These are phyloP conservation scores for Clathrus columnatus DNA, from an alignment of 768 basidiomycete genomes.

Conservation along the genomic window DNA sequence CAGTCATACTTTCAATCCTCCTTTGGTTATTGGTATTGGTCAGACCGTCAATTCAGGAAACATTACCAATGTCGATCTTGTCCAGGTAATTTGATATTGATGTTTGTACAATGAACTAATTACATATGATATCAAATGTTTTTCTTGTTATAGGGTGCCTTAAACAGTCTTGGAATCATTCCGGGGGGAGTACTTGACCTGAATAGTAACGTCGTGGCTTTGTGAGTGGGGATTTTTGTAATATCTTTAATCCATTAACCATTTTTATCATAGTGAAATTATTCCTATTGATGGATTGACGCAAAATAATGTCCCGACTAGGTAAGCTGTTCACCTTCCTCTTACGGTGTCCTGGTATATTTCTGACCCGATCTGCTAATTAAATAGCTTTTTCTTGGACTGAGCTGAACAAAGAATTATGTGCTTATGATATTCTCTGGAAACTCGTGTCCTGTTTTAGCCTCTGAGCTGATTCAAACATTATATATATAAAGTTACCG, in stretches of 20 bases:
- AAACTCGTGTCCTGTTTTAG: too few relatives aligned
- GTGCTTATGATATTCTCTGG: too few relatives aligned
- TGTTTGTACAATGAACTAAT: too few relatives aligned
- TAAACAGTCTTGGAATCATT: slow-evolving; percentile 3
- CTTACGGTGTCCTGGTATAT: not conserved
- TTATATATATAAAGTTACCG: too few relatives aligned
- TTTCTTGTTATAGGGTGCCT: not conserved
- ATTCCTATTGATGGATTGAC: slow-evolving; percentile 28
- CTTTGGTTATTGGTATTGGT: not conserved
- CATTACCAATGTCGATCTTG: slow-evolving; percentile 1
- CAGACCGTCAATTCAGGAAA: not conserved
- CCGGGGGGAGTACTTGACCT: slow-evolving; percentile 8
- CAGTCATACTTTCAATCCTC: not conserved
- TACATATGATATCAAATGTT: not conserved
- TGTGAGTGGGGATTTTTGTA: slow-evolving; percentile 25
- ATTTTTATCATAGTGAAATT: slow-evolving; percentile 25
- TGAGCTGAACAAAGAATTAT: too few relatives aligned
- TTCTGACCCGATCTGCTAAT: too few relatives aligned
- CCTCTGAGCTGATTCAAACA: too few relatives aligned
- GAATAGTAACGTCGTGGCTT: slow-evolving; percentile 28
- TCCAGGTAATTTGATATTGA: not conserved
- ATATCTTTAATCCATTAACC: slow-evolving; percentile 23
- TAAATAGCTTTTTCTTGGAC: too few relatives aligned
- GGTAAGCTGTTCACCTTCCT: too few relatives aligned
- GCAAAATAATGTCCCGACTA: slow-evolving; percentile 28